A percentile compares a stretch with the other conserved stretches of the same genome.
Evolutionary conservation across 2,329 filamentous ascomycete genomes (phyloP).

Genomic region (Plectosphaerella sp.): DNA sequence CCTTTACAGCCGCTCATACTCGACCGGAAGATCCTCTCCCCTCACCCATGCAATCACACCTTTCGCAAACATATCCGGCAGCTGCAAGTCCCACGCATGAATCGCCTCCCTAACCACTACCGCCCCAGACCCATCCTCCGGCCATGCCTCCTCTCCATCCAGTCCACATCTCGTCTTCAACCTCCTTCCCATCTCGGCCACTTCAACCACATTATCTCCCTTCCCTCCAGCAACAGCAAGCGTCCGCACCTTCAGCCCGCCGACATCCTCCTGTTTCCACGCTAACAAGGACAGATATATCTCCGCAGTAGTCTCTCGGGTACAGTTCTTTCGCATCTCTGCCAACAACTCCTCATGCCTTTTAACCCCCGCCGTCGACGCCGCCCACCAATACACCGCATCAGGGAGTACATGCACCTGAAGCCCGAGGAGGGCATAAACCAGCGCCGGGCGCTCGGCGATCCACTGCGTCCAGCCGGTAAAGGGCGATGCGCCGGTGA

Average conservation of each 20-base stretch:
- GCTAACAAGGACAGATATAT: slow-evolving; percentile 18
- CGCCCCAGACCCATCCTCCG: slow-evolving; percentile 18
- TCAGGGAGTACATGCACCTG: slow-evolving; percentile 20
- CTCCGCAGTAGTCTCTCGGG: slow-evolving; percentile 17
- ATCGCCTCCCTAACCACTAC: slow-evolving; percentile 28
- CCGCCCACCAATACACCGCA: slow-evolving; percentile 19
- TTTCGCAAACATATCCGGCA: slow-evolving; percentile 30
- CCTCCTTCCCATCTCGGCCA: slow-evolving; percentile 19
- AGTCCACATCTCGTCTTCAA: slow-evolving; percentile 1
- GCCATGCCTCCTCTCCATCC: slow-evolving; percentile 13
- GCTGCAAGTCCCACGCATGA: slow-evolving; percentile 36
- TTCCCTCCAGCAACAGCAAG: slow-evolving; percentile 23
- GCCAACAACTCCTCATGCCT: slow-evolving; percentile 21
- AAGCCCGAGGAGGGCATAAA: slow-evolving; percentile 17
- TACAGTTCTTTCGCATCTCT: slow-evolving; percentile 27
- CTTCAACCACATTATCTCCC: slow-evolving; percentile 25
- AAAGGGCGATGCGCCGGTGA: slow-evolving; percentile 26
- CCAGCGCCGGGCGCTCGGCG: slow-evolving; percentile 20
- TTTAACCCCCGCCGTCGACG: slow-evolving; percentile 19
- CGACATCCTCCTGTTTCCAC: slow-evolving; percentile 19
- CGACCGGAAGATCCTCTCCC: slow-evolving; percentile 18
- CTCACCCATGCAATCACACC: slow-evolving; percentile 30
- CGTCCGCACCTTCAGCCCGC: slow-evolving; percentile 18
- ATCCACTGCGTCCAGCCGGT: slow-evolving; percentile 17
- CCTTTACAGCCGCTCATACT: slow-evolving; percentile 10